Evolutionary conservation across 306 rosid genomes (phyloP).

Genomic region (Acmispon strigosus): DNA sequence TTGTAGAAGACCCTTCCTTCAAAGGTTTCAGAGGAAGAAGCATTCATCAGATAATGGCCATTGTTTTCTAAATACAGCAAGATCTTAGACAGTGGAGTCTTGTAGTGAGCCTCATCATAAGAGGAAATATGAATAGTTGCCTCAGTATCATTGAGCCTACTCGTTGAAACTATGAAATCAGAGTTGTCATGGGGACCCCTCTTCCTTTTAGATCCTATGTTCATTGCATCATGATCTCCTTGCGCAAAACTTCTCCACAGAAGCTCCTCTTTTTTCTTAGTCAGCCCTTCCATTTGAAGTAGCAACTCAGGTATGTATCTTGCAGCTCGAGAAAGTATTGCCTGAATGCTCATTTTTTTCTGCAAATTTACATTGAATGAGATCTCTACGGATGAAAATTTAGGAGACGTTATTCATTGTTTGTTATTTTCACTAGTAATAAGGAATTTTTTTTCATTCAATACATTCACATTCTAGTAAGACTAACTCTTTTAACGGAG

Average conservation of each 20-base stretch:
- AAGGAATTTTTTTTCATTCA: too few species aligned
- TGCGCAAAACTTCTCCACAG: conserved; percentile 5
- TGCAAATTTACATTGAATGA: too few species aligned
- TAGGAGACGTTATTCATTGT: too few species aligned
- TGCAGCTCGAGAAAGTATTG: too few species aligned
- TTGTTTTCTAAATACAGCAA: conserved; percentile 40
- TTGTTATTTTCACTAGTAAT: too few species aligned
- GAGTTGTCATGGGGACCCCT: background rate
- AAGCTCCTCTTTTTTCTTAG: conserved; percentile 42
- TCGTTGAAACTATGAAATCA: conserved; percentile 37
- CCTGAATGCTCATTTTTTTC: too few species aligned
- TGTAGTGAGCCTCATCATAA: background rate
- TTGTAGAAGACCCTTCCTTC: conserved; percentile 44
- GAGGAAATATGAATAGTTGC: conserved; percentile 46
- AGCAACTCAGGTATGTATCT: too few species aligned
- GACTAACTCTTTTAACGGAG: too few species aligned
- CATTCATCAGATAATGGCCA: conserved; percentile 37
- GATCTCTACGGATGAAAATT: too few species aligned
- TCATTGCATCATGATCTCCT: background rate
- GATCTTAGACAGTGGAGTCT: conserved; percentile 32
- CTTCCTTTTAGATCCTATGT: background rate
- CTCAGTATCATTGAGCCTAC: conserved; percentile 38
- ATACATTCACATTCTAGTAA: too few species aligned
- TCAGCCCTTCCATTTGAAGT: conserved; percentile 13
- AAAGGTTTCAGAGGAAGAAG: conserved; percentile 52